These are phyloP conservation scores for Cyclostephanos tholiformis DNA, from an alignment of 108 stramenopile genomes.

Conservation along the genomic window DNA sequence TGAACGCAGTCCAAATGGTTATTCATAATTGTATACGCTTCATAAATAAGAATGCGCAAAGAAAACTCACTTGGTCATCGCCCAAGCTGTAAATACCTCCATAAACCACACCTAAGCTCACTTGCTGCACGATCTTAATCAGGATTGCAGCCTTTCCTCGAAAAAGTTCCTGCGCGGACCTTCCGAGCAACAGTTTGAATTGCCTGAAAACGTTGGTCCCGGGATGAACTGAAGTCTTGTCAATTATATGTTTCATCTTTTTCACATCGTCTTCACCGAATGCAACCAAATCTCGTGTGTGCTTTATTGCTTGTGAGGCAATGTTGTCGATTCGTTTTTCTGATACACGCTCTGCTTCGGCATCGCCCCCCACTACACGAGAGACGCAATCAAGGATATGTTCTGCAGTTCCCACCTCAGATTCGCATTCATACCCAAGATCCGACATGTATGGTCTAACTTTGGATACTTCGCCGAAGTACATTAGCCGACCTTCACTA, in stretches of 20 bases:
- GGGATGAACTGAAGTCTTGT: conserved; percentile 44
- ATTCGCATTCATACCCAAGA: conserved; percentile 57
- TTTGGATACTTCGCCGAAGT: conserved; percentile 69
- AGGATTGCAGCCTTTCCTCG: conserved; percentile 76
- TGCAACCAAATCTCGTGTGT: conserved; percentile 46
- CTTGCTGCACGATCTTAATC: conserved; percentile 83
- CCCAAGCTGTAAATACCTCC: conserved; percentile 83
- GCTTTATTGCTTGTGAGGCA: conserved; percentile 44
- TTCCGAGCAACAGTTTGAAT: conserved; percentile 65
- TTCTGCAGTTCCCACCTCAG: conserved; percentile 74
- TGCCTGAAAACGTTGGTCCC: conserved; percentile 70
- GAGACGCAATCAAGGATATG: conserved; percentile 87
- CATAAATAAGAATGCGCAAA: neutral
- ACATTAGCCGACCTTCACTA: conserved; percentile 86
- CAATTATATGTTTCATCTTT: conserved; percentile 54
- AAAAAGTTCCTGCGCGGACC: conserved; percentile 66
- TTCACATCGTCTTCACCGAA: conserved; percentile 22
- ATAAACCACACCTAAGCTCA: conserved; percentile 80
- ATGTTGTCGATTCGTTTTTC: conserved; percentile 58
- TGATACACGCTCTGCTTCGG: conserved; percentile 39
- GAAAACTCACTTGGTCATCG: conserved; percentile 58
- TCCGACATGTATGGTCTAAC: conserved; percentile 64
- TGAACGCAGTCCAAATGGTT: neutral
- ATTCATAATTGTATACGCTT: neutral
- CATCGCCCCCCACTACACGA: conserved; percentile 54